Evolutionary conservation across 176 grass and related monocot species (phyloP), one percentile per base, ranked within the genome.

Genomic region (Poa annua): DNA sequence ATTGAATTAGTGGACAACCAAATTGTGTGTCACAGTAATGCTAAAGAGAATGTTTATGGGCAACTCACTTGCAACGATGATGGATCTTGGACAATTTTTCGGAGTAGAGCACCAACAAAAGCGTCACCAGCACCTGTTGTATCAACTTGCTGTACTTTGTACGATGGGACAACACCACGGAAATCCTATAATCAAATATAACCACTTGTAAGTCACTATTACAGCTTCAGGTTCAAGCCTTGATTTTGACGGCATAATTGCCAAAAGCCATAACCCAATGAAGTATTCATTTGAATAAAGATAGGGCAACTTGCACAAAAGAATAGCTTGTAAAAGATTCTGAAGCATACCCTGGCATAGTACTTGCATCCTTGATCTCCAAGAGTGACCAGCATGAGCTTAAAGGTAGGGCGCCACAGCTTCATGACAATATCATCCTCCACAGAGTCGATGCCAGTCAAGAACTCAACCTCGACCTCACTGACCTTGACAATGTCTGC

Each of bases 401-500:
- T 92, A 76, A 97, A 81, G 82, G 49, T 91, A 69, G 90, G 88
- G 3, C 86, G 87, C 95, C 95, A 97, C 59, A 97, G 84, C 70
- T 91, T 89, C 95, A 92, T 84, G 77, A 81, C 88, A 35, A 92
- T 88, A 81, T 97, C 92, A 0, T 94, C 95, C 53, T 91, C 92
- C 35, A 97, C 71, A 0, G 92, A 91, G 74, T 88, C 25, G 11
- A 89, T 81, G 66, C 92, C 92, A 54, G 95, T 97, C 81, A 97
- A 85, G 75, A 97, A 97, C 92, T 94, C 92, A 36, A 97, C 88
- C 86, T 97, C 95, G 0, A 83, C 90, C 10, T 97, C 92, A 7
- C 95, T 97, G 78, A 97, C 95, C 88, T 97, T 97, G 48, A 94
- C 85, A 84, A 97, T 91, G 88, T 97, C 95, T 70, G 95, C 95